A percentile compares a stretch with the other conserved stretches of the same genome.
These are phyloP conservation scores for Berkeleyomyces basicola DNA, from an alignment of 2,329 filamentous ascomycete genomes.

Conservation along the genomic window DNA sequence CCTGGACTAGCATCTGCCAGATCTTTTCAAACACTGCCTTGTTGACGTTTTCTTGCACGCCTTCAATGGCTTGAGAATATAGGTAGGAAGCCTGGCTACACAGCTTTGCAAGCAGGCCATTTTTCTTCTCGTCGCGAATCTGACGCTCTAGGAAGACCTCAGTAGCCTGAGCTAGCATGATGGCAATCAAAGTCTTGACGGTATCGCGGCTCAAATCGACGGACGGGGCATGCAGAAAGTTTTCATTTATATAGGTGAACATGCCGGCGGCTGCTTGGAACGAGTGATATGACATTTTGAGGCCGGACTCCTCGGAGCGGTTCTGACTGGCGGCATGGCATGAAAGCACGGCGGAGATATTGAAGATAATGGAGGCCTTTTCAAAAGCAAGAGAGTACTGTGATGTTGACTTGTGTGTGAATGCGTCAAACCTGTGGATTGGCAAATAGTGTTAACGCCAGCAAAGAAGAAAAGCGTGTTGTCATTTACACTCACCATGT, in stretches of 20 bases:
- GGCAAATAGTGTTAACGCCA: background rate
- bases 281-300: conserved; percentile 95
- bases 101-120: conserved; percentile 78
- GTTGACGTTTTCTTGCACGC: conserved; percentile 79
- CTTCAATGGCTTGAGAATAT: conserved; percentile 76
- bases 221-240: conserved; percentile 92
- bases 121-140: conserved; percentile 80
- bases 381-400: conserved; percentile 96
- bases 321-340: conserved; percentile 91
- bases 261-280: conserved; percentile 97
- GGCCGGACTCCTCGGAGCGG: conserved; percentile 73
- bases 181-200: conserved; percentile 79
- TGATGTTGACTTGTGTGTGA: conserved; percentile 91
- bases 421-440: conserved; percentile 81
- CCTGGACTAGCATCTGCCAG: conserved; percentile 71
- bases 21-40: conserved; percentile 88
- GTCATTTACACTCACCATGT: conserved; percentile 52
- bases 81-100: conserved; percentile 80
- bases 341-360: conserved; percentile 91
- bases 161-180: conserved; percentile 90
- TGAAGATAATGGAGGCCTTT: conserved; percentile 98
- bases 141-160: conserved; percentile 98
- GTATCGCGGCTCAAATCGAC: conserved; percentile 93
- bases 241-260: conserved; percentile 99
- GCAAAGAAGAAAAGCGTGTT: background rate